phyloP scores from a whole-genome alignment of 176 grass and related monocot genomes.

The Triticum dicoccoides region DNA sequence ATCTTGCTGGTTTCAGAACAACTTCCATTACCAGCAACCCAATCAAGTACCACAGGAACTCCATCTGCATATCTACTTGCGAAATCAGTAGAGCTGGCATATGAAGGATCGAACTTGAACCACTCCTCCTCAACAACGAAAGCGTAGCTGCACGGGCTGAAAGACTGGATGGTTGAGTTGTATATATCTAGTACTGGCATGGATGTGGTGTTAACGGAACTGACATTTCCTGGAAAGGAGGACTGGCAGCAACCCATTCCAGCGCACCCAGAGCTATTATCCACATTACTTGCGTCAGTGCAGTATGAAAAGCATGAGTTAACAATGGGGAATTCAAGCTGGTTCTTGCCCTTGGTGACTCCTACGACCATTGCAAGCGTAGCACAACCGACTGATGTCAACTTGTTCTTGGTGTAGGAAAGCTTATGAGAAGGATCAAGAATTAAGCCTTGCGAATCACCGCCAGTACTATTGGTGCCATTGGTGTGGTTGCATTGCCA shows the following conservation, averaged over 20 bases:
- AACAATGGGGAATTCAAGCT: not conserved
- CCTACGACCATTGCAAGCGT: not conserved
- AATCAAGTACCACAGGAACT: not conserved
- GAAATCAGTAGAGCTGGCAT: not conserved
- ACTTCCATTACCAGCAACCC: not conserved
- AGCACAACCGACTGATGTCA: not conserved
- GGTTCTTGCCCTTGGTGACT: not conserved
- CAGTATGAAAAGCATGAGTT: not conserved
- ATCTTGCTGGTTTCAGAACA: not conserved
- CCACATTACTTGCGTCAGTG: not conserved
- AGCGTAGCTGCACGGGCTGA: not conserved
- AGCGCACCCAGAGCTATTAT: not conserved
- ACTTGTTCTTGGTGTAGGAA: not conserved
- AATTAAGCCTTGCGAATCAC: not conserved
- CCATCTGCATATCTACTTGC: not conserved
- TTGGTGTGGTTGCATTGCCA: not conserved
- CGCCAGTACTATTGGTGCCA: not conserved
- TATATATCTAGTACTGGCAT: not conserved
- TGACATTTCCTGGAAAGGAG: not conserved
- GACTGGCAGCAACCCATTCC: slow-evolving; percentile 2
- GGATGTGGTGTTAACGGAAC: not conserved
- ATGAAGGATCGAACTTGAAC: not conserved
- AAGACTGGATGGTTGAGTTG: not conserved
- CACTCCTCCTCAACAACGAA: not conserved
- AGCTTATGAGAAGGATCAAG: not conserved